Percentiles rank a stretch among this genome's conserved stretches.
Conservation (phyloP, 768 basidiomycete genomes). For the Leccinellum albellum region DNA sequence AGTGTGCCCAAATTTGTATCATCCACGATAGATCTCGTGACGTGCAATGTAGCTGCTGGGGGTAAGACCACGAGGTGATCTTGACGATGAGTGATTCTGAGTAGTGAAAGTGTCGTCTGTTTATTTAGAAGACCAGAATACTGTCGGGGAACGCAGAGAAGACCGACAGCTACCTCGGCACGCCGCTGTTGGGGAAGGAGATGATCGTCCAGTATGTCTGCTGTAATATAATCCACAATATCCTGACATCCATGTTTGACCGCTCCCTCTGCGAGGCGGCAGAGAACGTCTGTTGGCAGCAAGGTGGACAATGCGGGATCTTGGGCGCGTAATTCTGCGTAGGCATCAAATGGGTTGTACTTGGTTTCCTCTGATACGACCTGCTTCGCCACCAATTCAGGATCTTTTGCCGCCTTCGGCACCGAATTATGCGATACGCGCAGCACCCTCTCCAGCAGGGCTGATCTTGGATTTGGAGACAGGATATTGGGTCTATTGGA, state of each 20-base stretch:
- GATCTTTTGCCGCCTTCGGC: constrained; percentile 15
- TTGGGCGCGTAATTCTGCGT: constrained; percentile 23
- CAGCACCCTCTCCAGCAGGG: constrained; percentile 25
- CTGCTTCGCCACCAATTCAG: constrained; percentile 8
- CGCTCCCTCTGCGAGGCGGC: constrained; percentile 29
- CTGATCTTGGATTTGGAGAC: constrained; percentile 6
- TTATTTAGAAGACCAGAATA: constrained; percentile 19
- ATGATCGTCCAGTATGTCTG: constrained; percentile 37
- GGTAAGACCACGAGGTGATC: constrained; percentile 11
- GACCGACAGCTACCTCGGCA: constrained; percentile 23
- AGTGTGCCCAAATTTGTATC: constrained; percentile 9
- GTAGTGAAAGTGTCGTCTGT: constrained; percentile 21
- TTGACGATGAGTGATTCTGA: constrained; percentile 16
- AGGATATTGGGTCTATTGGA: background rate
- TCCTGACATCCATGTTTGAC: constrained; percentile 27
- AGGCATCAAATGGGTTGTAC: constrained; percentile 28
- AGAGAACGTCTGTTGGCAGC: constrained; percentile 28
- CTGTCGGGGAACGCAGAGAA: constrained; percentile 23
- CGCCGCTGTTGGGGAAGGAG: constrained; percentile 20
- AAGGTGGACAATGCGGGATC: constrained; percentile 19
- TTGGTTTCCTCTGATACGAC: constrained; percentile 14
- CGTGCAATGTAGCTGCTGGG: constrained; percentile 14
- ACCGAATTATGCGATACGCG: constrained; percentile 27
- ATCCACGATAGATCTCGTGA: constrained; percentile 22
- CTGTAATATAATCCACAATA: constrained; percentile 37